These are phyloP conservation scores for Sporobolomyces pararoseus DNA, from an alignment of 768 basidiomycete species.

Conservation along the genomic window DNA sequence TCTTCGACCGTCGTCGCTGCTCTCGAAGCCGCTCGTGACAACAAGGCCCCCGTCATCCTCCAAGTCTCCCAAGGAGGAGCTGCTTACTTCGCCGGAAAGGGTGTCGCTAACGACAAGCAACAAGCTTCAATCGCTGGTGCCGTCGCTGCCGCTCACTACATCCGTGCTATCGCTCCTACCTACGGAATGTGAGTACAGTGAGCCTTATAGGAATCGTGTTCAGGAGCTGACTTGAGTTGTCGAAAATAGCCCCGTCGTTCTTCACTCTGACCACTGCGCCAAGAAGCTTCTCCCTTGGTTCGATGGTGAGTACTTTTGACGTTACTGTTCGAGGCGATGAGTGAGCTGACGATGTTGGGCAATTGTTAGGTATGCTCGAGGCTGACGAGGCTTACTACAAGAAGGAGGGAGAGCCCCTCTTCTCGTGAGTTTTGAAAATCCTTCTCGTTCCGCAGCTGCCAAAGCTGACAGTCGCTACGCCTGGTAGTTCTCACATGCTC, in stretches of 20 bases:
- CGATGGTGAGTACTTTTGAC: conserved; percentile 56
- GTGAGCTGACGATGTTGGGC: neutral
- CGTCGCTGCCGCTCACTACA: conserved; percentile 82
- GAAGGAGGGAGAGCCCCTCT: conserved; percentile 76
- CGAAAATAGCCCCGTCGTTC: conserved; percentile 79
- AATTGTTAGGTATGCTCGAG: conserved; percentile 71
- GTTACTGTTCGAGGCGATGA: neutral
- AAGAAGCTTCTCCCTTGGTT: conserved; percentile 98
- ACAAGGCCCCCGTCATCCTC: conserved; percentile 95
- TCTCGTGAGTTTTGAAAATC: conserved; percentile 55
- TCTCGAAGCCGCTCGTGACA: conserved; percentile 91
- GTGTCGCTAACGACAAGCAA: conserved; percentile 88
- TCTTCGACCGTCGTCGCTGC: conserved; percentile 91
- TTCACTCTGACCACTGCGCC: conserved; percentile 98
- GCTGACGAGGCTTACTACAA: conserved; percentile 92
- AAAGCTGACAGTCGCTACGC: neutral
- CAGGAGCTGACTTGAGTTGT: no score
- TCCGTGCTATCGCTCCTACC: conserved; percentile 72
- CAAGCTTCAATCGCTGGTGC: conserved; percentile 93
- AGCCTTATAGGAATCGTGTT: no score
- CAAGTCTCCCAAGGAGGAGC: conserved; percentile 96
- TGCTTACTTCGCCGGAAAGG: conserved; percentile 96
- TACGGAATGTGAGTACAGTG: conserved; percentile 77
- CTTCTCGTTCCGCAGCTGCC: neutral
- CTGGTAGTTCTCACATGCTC: conserved; percentile 80